Evolutionary conservation across 2,329 filamentous ascomycete genomes (phyloP), one percentile per base, ranked within the genome.

Genomic region (Cladophialophora exuberans): DNA sequence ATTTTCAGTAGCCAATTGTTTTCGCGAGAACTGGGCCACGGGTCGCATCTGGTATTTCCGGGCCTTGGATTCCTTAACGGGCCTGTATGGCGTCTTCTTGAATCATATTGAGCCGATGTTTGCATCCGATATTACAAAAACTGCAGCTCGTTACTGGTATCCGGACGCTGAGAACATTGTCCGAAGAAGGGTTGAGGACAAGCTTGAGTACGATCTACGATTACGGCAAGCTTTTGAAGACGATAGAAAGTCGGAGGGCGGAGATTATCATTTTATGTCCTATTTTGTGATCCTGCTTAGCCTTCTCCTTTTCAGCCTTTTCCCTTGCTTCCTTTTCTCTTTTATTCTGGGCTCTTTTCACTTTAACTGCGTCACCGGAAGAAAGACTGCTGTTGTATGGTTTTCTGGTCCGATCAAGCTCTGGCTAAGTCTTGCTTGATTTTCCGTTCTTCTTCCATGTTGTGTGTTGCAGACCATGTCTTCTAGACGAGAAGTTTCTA

Each of bases 51-150:
- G 49, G 49, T 43, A 44, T 31, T 52, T 52, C 38, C 41, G 28
- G 18, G 49, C 41, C 13, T 28, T 52, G 22, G 49, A 44, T 30
- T 52, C 49, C 22, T 23, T 42, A 4, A 52, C 36, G 26, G 49
- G 49, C 10, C 20, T 52, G 20, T 52, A 52, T 25, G 39, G 26
- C n/a, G 35, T 52, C 39, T 52, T 44, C 41, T 46, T 47, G 41
- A 39, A 52, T 10, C 49, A 52, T 35, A 45, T 52, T 18, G 23
- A 46, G 43, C 23, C 23, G n/a, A 33, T 46, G 13, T 46, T 46
- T 25, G 22, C 17, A n/a, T 17, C 43, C 43, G 22, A 46, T 3
- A n/a, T 31, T 11, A 31, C 3, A 20, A 46, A 31, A 4, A 18
- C 26, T 30, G 43, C 25, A 31, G 43, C 43, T 46, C 25, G 43